A percentile compares a stretch with the other conserved stretches of the same genome.
phyloP scores from a whole-genome alignment of 768 basidiomycete species.

The Tulasnella sp. region DNA sequence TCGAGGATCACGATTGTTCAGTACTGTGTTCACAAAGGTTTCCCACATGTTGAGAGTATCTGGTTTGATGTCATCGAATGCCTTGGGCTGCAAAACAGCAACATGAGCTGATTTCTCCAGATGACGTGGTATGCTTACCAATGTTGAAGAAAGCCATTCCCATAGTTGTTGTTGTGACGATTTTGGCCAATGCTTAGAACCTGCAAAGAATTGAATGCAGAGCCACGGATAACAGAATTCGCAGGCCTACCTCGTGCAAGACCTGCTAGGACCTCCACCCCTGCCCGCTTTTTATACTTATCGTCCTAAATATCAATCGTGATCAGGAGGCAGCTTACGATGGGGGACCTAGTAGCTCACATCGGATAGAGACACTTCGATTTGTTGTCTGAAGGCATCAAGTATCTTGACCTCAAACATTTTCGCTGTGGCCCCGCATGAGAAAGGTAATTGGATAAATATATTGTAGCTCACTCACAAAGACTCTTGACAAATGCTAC shows the following conservation, averaged over 20 bases:
- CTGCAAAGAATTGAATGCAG: constrained; percentile 27
- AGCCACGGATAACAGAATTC: background rate
- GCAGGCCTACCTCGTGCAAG: constrained; percentile 60
- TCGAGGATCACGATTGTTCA: constrained; percentile 67
- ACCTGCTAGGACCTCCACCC: constrained; percentile 60
- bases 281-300: constrained; percentile 77
- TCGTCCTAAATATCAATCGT: constrained; percentile 27
- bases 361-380: constrained; percentile 30
- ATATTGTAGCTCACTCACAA: constrained; percentile 25
- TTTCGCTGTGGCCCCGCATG: constrained; percentile 37
- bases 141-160: constrained; percentile 52
- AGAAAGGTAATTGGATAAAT: background rate
- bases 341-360: background rate
- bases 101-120: background rate
- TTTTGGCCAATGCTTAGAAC: constrained; percentile 74
- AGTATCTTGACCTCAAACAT: constrained; percentile 44
- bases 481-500: constrained; percentile 37
- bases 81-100: constrained; percentile 27
- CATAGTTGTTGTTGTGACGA: constrained; percentile 43
- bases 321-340: background rate
- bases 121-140: constrained; percentile 22
- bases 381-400: constrained; percentile 37
- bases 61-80: constrained; percentile 67
- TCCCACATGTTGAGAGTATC: constrained; percentile 75
- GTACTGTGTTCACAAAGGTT: constrained; percentile 43